Percentiles rank a stretch among this genome's conserved stretches.
phyloP scores from a whole-genome alignment of 2,329 filamentous ascomycete species.

The Paramyrothecium sp. region DNA sequence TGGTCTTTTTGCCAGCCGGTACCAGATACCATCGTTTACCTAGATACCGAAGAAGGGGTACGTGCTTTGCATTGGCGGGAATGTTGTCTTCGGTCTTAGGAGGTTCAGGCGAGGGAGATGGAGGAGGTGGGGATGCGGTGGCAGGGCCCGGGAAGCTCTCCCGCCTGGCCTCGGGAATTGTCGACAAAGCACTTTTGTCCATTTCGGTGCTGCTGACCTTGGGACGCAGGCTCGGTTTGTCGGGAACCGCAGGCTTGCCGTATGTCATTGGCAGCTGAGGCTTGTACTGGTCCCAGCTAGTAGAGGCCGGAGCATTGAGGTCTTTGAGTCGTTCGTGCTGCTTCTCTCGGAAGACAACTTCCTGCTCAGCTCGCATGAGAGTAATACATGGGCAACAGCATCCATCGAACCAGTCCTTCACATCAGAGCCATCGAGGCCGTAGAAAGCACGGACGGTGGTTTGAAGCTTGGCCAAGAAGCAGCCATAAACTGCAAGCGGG shows the following conservation, averaged over 20 bases:
- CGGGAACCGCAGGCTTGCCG: not conserved
- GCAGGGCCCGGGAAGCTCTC: conserved; percentile 5
- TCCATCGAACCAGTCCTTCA: conserved; percentile 19
- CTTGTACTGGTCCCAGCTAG: conserved; percentile 13
- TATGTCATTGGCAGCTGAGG: conserved; percentile 17
- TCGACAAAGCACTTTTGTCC: conserved; percentile 6
- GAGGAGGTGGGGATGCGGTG: conserved; percentile 4
- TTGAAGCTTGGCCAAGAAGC: conserved; percentile 25
- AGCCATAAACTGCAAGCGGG: conserved; percentile 24
- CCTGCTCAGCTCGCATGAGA: conserved; percentile 26
- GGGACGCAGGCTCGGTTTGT: not conserved
- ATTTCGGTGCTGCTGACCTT: not conserved
- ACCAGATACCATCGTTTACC: too few species aligned
- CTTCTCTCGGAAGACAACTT: conserved; percentile 28
- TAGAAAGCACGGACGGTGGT: conserved; percentile 28
- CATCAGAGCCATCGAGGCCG: conserved; percentile 22
- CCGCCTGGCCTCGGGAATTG: conserved; percentile 14
- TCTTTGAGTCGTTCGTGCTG: conserved; percentile 7
- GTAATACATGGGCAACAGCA: conserved; percentile 26
- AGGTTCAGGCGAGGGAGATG: not conserved
- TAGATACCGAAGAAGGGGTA: too few species aligned
- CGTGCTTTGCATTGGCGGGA: too few species aligned
- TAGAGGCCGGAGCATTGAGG: conserved; percentile 4
- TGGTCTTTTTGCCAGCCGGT: too few species aligned
- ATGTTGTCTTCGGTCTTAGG: not conserved